These are phyloP conservation scores for Calonectria naviculata DNA, from an alignment of 2,329 filamentous ascomycete genomes.

Conservation along the genomic window DNA sequence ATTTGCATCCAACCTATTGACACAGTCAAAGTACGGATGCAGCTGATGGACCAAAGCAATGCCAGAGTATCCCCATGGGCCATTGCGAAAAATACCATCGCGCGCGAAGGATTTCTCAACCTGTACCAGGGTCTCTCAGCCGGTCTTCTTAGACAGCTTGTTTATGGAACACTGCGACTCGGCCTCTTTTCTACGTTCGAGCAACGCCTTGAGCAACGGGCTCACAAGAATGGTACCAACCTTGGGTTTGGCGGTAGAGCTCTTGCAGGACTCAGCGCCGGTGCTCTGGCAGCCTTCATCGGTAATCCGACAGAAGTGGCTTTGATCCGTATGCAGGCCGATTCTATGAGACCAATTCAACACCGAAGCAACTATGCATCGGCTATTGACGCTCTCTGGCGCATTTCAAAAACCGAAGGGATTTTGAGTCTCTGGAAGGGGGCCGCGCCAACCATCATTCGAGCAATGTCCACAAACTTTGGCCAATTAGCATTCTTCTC, in stretches of 20 bases:
- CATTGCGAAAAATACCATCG: conserved; percentile 71
- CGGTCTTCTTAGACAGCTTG: conserved; percentile 74
- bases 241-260: conserved; percentile 75
- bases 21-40: conserved; percentile 80
- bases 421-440: conserved; percentile 27
- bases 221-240: conserved; percentile 62
- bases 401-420: conserved; percentile 28
- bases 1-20: conserved; percentile 75
- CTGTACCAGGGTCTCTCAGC: conserved; percentile 77
- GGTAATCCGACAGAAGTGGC: conserved; percentile 53
- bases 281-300: conserved; percentile 74
- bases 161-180: conserved; percentile 77
- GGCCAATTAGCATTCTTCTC: conserved; percentile 35
- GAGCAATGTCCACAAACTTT: conserved; percentile 35
- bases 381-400: conserved; percentile 25
- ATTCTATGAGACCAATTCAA: conserved; percentile 37
- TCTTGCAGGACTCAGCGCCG: conserved; percentile 72
- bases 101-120: conserved; percentile 70
- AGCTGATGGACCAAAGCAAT: conserved; percentile 74
- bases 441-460: conserved; percentile 25
- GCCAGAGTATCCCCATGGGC: conserved; percentile 67
- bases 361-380: conserved; percentile 25
- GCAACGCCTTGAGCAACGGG: conserved; percentile 62
- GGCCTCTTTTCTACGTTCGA: conserved; percentile 81
- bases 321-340: conserved; percentile 41